These are phyloP conservation scores for Mollisiaceae sp. DNA, from an alignment of 2,329 filamentous ascomycete genomes.

Conservation along the genomic window DNA sequence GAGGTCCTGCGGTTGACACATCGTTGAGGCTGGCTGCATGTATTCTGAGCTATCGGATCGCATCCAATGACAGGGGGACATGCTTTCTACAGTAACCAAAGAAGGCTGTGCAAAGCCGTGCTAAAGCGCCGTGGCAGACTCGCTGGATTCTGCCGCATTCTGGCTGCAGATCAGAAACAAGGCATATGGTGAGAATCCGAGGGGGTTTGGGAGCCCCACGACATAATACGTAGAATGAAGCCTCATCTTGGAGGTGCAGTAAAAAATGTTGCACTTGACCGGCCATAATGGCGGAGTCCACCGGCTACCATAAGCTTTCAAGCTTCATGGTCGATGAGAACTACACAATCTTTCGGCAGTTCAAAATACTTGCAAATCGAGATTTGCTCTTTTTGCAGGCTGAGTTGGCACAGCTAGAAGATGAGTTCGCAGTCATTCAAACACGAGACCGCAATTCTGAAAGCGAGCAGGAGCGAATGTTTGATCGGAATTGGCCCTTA, in stretches of 20 bases:
- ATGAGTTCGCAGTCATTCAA: conserved; percentile 4
- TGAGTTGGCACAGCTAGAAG: conserved; percentile 20
- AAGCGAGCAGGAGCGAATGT: conserved; percentile 17
- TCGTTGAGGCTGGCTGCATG: neutral
- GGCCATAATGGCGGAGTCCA: neutral
- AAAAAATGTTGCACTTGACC: neutral
- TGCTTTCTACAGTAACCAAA: neutral
- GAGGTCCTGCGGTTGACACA: neutral
- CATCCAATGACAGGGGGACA: neutral
- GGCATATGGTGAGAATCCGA: neutral
- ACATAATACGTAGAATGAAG: neutral
- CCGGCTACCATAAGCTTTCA: conserved; percentile 18
- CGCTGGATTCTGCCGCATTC: neutral
- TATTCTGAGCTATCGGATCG: neutral
- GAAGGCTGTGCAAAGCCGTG: neutral
- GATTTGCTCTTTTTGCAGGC: conserved; percentile 27
- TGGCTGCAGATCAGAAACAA: neutral
- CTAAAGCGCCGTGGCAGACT: neutral
- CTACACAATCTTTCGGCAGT: conserved; percentile 25
- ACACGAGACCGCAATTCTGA: conserved; percentile 5
- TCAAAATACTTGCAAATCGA: conserved; percentile 12
- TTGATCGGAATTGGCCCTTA: conserved; percentile 22
- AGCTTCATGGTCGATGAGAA: conserved; percentile 21
- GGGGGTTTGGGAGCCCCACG: neutral
- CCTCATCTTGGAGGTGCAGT: too few relatives aligned